Evolutionary conservation across 306 rosid genomes (phyloP), one percentile per base, ranked within the genome.

Genomic region (Geum urbanum): DNA sequence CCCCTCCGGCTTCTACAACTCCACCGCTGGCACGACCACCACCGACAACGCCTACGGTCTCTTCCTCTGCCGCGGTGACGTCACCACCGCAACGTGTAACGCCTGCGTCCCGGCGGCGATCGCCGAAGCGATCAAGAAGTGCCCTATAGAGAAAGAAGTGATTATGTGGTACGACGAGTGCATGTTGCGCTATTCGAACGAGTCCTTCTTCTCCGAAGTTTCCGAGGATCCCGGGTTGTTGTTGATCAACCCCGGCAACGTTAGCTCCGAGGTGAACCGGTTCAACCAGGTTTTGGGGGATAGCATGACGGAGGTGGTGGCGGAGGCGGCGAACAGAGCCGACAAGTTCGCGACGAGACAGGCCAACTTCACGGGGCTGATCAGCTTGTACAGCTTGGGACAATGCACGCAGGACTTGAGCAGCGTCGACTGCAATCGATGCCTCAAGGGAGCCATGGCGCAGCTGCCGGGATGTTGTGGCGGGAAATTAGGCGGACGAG

Each of bases 151-250:
- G 22, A 81, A 86, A 20, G 83, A 79, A 15, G 72, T 78, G 0
- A 69, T 86, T 1, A 69, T 80, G 41, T 89, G 86, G 88, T 86
- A 83, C 56, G 86, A 84, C 3, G 44, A 54, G 3, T 86, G 96
- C 41, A 18, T 59, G 69, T n/a, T 86, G 10, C 57, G 89, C 1
- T 89, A 84, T 74, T 60, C 88, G 27, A 81, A 79, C 71, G 3
- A 6, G 3, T 46, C 78, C 43, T 20, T 84, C 64, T 71, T 70
- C 74, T 67, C 73, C 54, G 68, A 5, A 76, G 81, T 0, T 2
- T 32, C 37, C 37, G 4, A 2, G 37, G 2, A 3, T 32, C 37
- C 4, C 3, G 37, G 37, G 37, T 2, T 2, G 3, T 3, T 32
- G 37, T 2, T 32, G 37, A 32, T 2, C 3, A 32, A 32, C 37